Conservation (phyloP, 257 asterid genomes). For the Hygrophila difformis region DNA sequence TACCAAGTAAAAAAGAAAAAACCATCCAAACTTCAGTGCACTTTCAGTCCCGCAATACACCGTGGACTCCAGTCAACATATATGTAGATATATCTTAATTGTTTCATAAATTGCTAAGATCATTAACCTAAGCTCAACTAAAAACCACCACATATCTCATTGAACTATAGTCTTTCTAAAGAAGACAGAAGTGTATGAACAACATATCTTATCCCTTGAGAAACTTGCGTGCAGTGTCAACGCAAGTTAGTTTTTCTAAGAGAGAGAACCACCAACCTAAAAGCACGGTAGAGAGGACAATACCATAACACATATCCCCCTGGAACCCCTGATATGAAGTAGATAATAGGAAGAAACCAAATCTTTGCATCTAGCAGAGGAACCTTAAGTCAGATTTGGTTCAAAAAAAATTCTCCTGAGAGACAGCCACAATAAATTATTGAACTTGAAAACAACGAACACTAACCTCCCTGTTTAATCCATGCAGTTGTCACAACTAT, state of each 20-base stretch:
- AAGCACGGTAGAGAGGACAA: conserved; percentile 91
- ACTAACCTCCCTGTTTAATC: conserved; percentile 72
- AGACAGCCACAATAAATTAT: background rate
- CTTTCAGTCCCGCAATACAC: conserved; percentile 67
- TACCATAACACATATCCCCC: conserved; percentile 95
- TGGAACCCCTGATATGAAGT: too few species aligned
- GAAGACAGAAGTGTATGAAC: background rate
- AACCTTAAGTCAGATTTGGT: conserved; percentile 10
- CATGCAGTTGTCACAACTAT: too few species aligned
- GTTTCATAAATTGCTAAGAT: too few species aligned
- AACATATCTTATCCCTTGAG: background rate
- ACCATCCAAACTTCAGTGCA: too few species aligned
- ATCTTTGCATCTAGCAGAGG: conserved; percentile 29
- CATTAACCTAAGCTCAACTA: too few species aligned
- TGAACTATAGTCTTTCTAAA: background rate
- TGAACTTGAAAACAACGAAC: too few species aligned
- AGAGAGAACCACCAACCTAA: conserved; percentile 41
- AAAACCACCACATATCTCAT: too few species aligned
- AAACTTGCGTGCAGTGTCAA: background rate
- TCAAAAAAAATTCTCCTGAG: background rate
- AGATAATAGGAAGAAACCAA: conserved; percentile 92
- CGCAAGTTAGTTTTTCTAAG: conserved; percentile 4
- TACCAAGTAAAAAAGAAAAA: conserved; percentile 77
- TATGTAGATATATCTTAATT: conserved; percentile 6
- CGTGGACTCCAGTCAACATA: conserved; percentile 13